A percentile compares a stretch with the other conserved stretches of the same genome.
Conservation (phyloP, 805 yeast genomes). For the Metschnikowia kunwiensis region DNA sequence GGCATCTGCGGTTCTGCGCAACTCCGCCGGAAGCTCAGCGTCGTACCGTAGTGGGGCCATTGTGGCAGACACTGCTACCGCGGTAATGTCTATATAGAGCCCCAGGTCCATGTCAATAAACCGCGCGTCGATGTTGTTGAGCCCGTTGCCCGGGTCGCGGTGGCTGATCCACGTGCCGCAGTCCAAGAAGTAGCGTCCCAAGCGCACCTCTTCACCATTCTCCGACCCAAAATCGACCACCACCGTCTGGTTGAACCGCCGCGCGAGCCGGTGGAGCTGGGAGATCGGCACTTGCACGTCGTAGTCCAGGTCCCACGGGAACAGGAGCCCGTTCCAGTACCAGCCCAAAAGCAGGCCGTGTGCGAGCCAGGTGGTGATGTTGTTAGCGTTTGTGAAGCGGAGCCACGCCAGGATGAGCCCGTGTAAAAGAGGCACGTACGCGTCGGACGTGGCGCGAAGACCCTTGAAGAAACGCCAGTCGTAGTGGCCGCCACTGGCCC, state of each 20-base stretch:
- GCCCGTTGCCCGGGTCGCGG: slow-evolving; percentile 47
- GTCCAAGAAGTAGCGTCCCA: slow-evolving; percentile 49
- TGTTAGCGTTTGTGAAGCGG: slow-evolving; percentile 23
- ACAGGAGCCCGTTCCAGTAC: slow-evolving; percentile 29
- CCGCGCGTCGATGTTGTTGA: slow-evolving; percentile 59
- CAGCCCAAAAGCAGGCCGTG: slow-evolving; percentile 29
- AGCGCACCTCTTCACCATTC: slow-evolving; percentile 41
- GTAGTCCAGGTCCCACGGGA: slow-evolving; percentile 30
- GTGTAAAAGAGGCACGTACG: slow-evolving; percentile 20
- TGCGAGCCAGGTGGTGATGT: slow-evolving; percentile 27
- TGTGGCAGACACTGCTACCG: slow-evolving; percentile 37
- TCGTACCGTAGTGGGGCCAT: slow-evolving; percentile 8
- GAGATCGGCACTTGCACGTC: slow-evolving; percentile 28
- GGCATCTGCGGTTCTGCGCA: slow-evolving; percentile 21
- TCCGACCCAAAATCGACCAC: slow-evolving; percentile 29
- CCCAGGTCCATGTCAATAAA: slow-evolving; percentile 74
- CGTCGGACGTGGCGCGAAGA: slow-evolving; percentile 13
- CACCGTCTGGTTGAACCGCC: slow-evolving; percentile 23
- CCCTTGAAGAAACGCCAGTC: slow-evolving; percentile 31
- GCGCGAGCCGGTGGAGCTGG: slow-evolving; percentile 23
- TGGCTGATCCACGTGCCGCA: slow-evolving; percentile 49
- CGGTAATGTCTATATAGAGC: slow-evolving; percentile 70
- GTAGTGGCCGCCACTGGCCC: slow-evolving; percentile 24
- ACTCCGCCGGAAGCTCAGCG: slow-evolving; percentile 4
- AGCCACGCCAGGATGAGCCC: slow-evolving; percentile 26